Evolutionary conservation across 352 stramenopile genomes (phyloP), one percentile per base, ranked within the genome.

Genomic region (Phytophthora pluvialis): DNA sequence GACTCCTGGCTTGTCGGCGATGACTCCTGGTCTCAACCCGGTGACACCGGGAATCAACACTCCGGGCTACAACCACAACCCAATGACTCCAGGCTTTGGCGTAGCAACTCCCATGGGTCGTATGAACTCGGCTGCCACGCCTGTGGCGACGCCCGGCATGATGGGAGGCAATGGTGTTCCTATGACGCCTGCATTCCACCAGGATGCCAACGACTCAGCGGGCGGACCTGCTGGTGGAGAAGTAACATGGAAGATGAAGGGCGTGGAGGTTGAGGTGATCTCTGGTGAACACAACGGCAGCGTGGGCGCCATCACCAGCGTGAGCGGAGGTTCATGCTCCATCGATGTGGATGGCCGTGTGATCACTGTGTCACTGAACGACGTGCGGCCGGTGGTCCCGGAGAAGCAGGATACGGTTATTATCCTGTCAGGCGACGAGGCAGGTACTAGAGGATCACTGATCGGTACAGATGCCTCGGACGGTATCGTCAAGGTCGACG

Each of bases 331-430:
- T 49, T 89, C 86, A 53, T 95, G 85, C 63, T 86, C 80, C n/a
- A 67, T 96, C 21, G 86, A 96, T 64, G 81, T 89, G 25, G 86
- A 94, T 51, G 88, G 88, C 1, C 82, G 86, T 54, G 73, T 82
- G 35, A 72, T 95, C 51, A 86, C 56, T 28, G 80, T 92, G 18
- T 84, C 77, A 25, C 58, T 93, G 33, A 84, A 83, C 45, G 75
- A 88, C 29, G 76, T 94, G 26, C 81, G 89, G 53, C 86, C 88
- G 11, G 88, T 92, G 38, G 76, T 91, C 9, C 88, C 88, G 7
- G 88, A 95, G 61, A 95, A 95, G 68, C 84, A 94, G 59, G 85
- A 96, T 57, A 93, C 86, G 26, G 88, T 96, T 16, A 91, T 93
- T 54, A 95, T 96, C 45, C 64, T 96, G 15, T 91, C 83, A 21